A percentile compares a stretch with the other conserved stretches of the same genome.
Evolutionary conservation across 495 filamentous ascomycete species (phyloP).

Genomic region (Glarea lozoyensis): DNA sequence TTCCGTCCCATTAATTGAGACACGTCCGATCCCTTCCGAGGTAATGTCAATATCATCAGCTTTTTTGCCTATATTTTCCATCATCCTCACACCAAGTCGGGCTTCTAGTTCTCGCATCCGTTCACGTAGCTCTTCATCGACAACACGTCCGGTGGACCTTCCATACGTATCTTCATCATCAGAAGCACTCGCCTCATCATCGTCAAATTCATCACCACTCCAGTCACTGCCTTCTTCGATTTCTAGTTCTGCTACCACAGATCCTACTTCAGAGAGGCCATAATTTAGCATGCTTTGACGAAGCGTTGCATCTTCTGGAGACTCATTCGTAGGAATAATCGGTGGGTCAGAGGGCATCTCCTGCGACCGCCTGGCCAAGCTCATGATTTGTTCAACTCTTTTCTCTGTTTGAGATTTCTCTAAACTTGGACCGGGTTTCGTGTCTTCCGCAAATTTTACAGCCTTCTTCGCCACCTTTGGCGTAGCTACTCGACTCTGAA

Average conservation of each 20-base stretch:
- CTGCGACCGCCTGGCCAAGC: constrained; percentile 31
- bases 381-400: constrained; percentile 40
- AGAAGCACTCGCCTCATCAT: constrained; percentile 40
- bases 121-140: constrained; percentile 63
- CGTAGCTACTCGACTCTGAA: not conserved
- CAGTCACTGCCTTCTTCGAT: constrained; percentile 61
- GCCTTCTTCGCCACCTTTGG: constrained; percentile 17
- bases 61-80: constrained; percentile 45
- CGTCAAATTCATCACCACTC: constrained; percentile 44
- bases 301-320: constrained; percentile 67
- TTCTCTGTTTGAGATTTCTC: constrained; percentile 29
- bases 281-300: constrained; percentile 92
- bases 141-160: constrained; percentile 47
- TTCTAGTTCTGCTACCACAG: constrained; percentile 88
- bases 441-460: constrained; percentile 37
- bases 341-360: constrained; percentile 27
- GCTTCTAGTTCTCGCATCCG: constrained; percentile 81
- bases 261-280: constrained; percentile 69
- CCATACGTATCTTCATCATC: constrained; percentile 61
- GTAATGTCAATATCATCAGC: constrained; percentile 20
- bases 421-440: constrained; percentile 34
- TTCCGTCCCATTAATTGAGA: constrained; percentile 22
- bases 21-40: constrained; percentile 28
- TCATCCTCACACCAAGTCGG: constrained; percentile 49
- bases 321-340: constrained; percentile 53